Base-by-base conservation (phyloP, 768 basidiomycete genomes). In the Tylopilus felleus region DNA sequence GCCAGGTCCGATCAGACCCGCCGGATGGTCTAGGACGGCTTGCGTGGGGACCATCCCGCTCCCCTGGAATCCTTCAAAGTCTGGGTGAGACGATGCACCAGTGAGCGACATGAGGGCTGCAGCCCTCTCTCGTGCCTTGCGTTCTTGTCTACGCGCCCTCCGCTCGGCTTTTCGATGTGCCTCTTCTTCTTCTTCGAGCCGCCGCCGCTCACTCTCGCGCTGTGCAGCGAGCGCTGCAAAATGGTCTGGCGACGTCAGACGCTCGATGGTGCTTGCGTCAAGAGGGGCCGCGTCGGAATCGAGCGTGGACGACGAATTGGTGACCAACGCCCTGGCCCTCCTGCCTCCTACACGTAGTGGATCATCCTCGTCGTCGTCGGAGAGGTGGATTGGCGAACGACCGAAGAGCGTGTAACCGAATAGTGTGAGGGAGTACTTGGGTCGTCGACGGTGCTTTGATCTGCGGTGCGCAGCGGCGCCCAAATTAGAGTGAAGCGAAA, bases 391-490 rank as follows among this genome's bases (percentile, higher is more conserved):
- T 0, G 82, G 75, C 8, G 76, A 75, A 21, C 75, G 75, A n/a
- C 87, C 88, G 57, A 90, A 88, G 3, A 88, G 74, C 48, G 84
- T 74, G 57, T 73, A 86, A 7, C 87, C 88, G 54, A 88, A 88
- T 8, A 90, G 62, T 9, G 77, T 79, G 60, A 88, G 80, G 69
- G 57, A 66, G 60, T 48, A 68, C 61, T 48, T 70, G 65, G 53
- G 65, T 39, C 58, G 67, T 60, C 66, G 70, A 68, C 57, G 69
- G 56, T 56, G 71, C 63, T 62, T 73, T 67, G 58, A 69, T 61
- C 59, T 68, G 19, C 68, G 60, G 29, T 71, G 62, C 5, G 28
- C 8, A 14, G 73, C 57, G 3, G 52, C 42, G 22, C 79, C 82
- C 6, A 82, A 67, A 60, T 85, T 83, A 8, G 87, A 85, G 66